These are phyloP conservation scores for Hygrophorus russula DNA, from an alignment of 768 basidiomycete genomes.

Conservation along the genomic window DNA sequence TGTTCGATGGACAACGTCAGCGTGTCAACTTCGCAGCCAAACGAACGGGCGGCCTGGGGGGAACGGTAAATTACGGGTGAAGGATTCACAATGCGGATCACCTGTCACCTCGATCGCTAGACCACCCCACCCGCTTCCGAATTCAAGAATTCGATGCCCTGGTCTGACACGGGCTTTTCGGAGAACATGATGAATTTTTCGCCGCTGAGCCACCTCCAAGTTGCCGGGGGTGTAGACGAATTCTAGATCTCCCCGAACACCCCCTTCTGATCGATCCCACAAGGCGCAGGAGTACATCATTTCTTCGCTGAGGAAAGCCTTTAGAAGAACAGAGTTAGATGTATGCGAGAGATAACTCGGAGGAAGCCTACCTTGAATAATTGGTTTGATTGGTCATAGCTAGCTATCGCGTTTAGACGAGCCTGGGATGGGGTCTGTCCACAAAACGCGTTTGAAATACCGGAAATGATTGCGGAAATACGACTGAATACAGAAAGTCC, in stretches of 20 bases:
- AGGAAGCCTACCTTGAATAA: conserved; percentile 53
- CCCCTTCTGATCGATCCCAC: conserved; percentile 73
- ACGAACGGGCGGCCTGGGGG: conserved; percentile 49
- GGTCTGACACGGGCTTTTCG: conserved; percentile 64
- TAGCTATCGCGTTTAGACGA: conserved; percentile 71
- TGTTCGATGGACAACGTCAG: conserved; percentile 84
- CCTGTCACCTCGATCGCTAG: conserved; percentile 73
- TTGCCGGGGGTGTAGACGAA: conserved; percentile 48
- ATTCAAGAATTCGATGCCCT: conserved; percentile 78
- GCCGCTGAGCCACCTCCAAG: conserved; percentile 70
- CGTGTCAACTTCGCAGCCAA: conserved; percentile 81
- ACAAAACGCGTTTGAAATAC: conserved; percentile 59
- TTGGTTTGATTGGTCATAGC: conserved; percentile 88
- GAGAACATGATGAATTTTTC: conserved; percentile 79
- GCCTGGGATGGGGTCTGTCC: conserved; percentile 67
- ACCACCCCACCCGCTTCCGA: conserved; percentile 91
- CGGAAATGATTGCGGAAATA: conserved; percentile 46
- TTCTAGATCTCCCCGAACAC: conserved; percentile 61
- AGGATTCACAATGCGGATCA: not conserved
- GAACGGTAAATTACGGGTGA: conserved; percentile 1
- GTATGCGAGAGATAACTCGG: conserved; percentile 3
- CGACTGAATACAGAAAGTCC: conserved; percentile 42
- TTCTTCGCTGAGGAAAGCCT: conserved; percentile 75
- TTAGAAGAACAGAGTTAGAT: conserved; percentile 5
- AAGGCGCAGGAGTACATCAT: conserved; percentile 95